A percentile compares a stretch with the other conserved stretches of the same genome.
phyloP scores from a whole-genome alignment of 1,139 yeast species.

The Blastobotrys apis region DNA sequence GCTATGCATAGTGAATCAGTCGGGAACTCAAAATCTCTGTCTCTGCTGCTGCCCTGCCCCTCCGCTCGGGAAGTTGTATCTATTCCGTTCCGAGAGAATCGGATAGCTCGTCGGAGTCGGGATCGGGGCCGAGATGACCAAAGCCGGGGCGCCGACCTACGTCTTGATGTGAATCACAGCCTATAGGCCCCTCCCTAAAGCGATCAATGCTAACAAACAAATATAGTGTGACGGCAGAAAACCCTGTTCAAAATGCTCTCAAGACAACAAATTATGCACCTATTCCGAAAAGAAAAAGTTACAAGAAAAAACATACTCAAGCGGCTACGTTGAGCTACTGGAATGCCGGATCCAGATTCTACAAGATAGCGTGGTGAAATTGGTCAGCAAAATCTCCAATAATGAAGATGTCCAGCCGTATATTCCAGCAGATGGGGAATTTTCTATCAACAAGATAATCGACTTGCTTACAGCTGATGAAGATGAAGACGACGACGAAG shows the following conservation, averaged over 20 bases:
- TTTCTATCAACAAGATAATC: constrained; percentile 26
- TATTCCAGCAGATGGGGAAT: constrained; percentile 22
- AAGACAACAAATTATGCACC: constrained; percentile 71
- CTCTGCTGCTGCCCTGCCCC: too few species aligned
- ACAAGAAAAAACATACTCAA: constrained; percentile 58
- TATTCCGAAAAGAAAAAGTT: constrained; percentile 64
- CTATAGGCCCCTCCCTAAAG: too few species aligned
- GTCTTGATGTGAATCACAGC: background rate
- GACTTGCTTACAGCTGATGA: constrained; percentile 22
- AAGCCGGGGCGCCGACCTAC: background rate
- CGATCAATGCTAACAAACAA: background rate
- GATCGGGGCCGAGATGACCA: too few species aligned
- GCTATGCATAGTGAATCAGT: too few species aligned
- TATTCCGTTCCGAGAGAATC: too few species aligned
- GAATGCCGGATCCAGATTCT: constrained; percentile 64
- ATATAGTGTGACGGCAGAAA: constrained; percentile 65
- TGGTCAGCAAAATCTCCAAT: constrained; percentile 38
- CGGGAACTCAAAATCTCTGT: too few species aligned
- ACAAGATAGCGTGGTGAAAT: constrained; percentile 48
- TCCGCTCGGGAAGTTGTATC: too few species aligned
- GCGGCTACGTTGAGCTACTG: constrained; percentile 64
- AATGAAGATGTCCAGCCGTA: constrained; percentile 29
- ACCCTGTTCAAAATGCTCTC: constrained; percentile 65
- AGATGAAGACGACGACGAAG: constrained; percentile 11
- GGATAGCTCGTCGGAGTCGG: too few species aligned